Percentiles rank a stretch among this genome's conserved stretches.
Conservation (phyloP, 768 basidiomycete genomes). For the Strobilomyces confusus region DNA sequence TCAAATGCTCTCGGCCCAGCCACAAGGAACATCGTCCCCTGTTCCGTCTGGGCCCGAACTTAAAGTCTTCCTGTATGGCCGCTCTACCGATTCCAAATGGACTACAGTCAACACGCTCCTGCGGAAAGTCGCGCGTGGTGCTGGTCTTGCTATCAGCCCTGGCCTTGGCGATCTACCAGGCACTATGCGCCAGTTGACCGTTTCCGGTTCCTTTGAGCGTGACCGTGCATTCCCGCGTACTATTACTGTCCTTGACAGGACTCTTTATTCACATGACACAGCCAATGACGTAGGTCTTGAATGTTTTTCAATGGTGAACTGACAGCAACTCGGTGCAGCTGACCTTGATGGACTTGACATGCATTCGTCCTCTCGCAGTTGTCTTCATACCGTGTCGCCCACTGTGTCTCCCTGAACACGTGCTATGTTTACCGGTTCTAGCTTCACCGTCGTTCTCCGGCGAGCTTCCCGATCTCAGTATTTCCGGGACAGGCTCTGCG, state of each 20-base stretch:
- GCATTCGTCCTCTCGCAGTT: constrained; percentile 60
- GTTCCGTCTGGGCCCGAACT: constrained; percentile 39
- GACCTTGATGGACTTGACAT: constrained; percentile 34
- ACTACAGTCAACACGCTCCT: constrained; percentile 55
- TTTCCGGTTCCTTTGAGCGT: constrained; percentile 26
- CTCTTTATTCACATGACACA: constrained; percentile 13
- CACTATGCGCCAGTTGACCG: constrained; percentile 20
- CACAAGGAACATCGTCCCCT: constrained; percentile 26
- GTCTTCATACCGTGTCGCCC: constrained; percentile 57
- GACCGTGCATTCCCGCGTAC: constrained; percentile 27
- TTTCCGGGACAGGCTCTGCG: constrained; percentile 21
- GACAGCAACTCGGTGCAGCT: constrained; percentile 36
- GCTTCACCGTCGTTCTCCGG: constrained; percentile 21
- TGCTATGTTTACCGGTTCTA: constrained; percentile 59
- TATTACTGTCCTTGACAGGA: constrained; percentile 40
- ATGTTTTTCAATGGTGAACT: constrained; percentile 20
- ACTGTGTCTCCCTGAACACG: constrained; percentile 35
- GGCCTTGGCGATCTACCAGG: constrained; percentile 22
- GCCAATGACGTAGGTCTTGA: constrained; percentile 28
- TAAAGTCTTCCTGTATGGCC: constrained; percentile 66
- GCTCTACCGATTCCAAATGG: constrained; percentile 57
- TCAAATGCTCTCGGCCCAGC: constrained; percentile 25
- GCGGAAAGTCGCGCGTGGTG: constrained; percentile 46
- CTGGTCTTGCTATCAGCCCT: constrained; percentile 26
- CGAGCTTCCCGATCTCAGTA: constrained; percentile 26